A percentile compares a stretch with the other conserved stretches of the same genome.
Conservation (phyloP, 2,329 filamentous ascomycete species). For the Ceratocystis harringtonii region DNA sequence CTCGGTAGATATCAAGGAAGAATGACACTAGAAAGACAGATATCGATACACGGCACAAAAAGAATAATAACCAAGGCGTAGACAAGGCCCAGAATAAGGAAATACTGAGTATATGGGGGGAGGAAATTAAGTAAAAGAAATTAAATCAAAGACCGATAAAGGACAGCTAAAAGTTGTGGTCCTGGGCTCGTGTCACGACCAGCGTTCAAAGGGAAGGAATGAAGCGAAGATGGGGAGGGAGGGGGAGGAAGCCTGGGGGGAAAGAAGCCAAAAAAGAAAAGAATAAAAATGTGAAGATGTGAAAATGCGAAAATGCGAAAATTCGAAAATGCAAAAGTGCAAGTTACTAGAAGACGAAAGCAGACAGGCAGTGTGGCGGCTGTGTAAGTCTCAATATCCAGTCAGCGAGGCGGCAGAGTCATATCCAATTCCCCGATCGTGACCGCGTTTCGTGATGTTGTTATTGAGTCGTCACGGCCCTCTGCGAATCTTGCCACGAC, state of each 20-base stretch:
- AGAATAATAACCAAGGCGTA: not conserved
- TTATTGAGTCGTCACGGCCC: not conserved
- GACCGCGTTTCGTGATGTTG: not conserved
- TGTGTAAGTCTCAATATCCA: not conserved
- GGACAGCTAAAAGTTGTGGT: not conserved
- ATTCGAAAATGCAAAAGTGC: too few species aligned
- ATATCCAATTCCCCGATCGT: not conserved
- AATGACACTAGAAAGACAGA: not conserved
- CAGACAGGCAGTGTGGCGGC: not conserved
- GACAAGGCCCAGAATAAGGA: not conserved
- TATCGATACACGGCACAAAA: not conserved
- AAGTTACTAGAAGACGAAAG: too few species aligned
- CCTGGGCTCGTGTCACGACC: not conserved
- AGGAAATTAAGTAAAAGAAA: not conserved
- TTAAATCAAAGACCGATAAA: not conserved
- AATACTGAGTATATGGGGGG: not conserved
- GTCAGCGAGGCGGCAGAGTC: not conserved
- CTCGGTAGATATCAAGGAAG: not conserved
- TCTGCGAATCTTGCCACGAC: not conserved
- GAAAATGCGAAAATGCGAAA: too few species aligned
- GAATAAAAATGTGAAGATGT: not conserved
- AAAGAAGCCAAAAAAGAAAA: constrained; percentile 5
- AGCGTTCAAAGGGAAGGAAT: not conserved
- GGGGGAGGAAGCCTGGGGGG: not conserved
- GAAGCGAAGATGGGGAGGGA: not conserved